Conservation (phyloP, 306 rosid genomes). For the Neltuma alba region DNA sequence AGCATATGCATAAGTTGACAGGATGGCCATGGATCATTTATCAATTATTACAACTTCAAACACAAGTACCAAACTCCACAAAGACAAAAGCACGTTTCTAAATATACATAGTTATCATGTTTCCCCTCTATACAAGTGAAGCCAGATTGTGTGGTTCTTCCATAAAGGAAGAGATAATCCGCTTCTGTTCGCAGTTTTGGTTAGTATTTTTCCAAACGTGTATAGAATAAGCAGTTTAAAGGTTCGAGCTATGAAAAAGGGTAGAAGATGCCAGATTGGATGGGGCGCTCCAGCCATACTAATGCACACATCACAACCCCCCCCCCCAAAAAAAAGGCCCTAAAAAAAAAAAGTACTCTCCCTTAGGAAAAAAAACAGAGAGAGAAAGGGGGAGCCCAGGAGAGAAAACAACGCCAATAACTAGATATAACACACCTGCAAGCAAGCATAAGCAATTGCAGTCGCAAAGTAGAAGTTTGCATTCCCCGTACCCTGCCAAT, state of each 20-base stretch:
- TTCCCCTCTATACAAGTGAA: too few relatives aligned
- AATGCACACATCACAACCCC: not conserved
- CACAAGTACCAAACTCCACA: not conserved
- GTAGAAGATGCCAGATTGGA: not conserved
- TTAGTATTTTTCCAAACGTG: not conserved
- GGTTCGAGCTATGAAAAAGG: not conserved
- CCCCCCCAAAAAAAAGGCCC: not conserved
- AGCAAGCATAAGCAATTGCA: conserved; percentile 83
- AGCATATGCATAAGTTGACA: not conserved
- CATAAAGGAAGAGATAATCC: not conserved
- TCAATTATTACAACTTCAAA: not conserved
- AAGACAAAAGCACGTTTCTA: not conserved
- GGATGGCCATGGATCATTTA: not conserved
- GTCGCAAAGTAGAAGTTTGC: conserved; percentile 95
- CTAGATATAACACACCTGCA: conserved; percentile 64
- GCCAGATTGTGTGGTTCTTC: too few relatives aligned
- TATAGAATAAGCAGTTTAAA: not conserved
- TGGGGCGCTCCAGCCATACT: not conserved
- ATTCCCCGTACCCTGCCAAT: conserved; percentile 92
- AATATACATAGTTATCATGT: too few relatives aligned
- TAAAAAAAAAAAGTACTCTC: not conserved
- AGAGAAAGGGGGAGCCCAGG: not conserved
- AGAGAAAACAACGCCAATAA: conserved; percentile 17
- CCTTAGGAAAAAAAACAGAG: not conserved
- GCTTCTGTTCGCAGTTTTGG: not conserved